These are phyloP conservation scores for Saccharomycopsis babjevae DNA, from an alignment of 805 yeast species.

Conservation along the genomic window DNA sequence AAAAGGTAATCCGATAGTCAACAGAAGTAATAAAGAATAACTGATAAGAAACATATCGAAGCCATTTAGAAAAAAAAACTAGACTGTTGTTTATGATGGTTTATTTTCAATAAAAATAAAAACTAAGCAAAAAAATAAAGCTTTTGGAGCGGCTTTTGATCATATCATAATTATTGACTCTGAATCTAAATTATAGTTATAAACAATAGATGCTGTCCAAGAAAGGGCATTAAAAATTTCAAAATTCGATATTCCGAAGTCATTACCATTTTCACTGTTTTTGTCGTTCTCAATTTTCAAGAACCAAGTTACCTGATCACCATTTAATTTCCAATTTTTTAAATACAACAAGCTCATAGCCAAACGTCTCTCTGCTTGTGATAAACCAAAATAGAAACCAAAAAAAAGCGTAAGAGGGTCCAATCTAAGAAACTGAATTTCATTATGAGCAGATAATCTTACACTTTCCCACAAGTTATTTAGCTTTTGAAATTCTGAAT, in stretches of 20 bases:
- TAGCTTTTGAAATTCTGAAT: constrained; percentile 3
- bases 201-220: constrained; percentile 11
- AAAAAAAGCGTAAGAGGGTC: constrained; percentile 12
- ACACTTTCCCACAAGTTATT: neutral
- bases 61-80: neutral
- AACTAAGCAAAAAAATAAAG: neutral
- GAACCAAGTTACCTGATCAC: constrained; percentile 11
- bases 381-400: constrained; percentile 17
- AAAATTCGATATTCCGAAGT: constrained; percentile 9
- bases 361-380: constrained; percentile 8
- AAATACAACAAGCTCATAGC: constrained; percentile 12
- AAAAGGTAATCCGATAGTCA: neutral
- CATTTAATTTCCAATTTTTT: constrained; percentile 16
- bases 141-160: neutral
- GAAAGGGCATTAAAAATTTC: constrained; percentile 15
- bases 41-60: neutral
- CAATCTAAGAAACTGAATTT: constrained; percentile 1
- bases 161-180: constrained; percentile 2
- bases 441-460: neutral
- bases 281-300: neutral
- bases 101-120: neutral
- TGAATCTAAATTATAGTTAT: constrained; percentile 12
- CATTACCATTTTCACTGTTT: neutral
- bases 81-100: neutral
- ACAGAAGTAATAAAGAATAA: neutral